Conservation (phyloP, 306 rosid genomes). For the cucumber (Cucumis sativus) region DNA sequence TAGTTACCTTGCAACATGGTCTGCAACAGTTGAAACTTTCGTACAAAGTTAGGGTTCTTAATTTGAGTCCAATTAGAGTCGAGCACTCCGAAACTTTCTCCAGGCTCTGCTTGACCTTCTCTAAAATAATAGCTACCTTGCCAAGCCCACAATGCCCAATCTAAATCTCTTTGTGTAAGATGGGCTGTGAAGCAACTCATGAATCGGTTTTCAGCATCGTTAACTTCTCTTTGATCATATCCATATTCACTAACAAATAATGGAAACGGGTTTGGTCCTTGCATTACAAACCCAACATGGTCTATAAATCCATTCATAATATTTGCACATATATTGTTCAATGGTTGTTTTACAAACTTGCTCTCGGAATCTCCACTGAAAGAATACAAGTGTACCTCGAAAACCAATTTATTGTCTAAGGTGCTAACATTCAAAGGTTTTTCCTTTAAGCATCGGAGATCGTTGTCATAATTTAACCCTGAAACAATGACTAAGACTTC, state of each 20-base stretch:
- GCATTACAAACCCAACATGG: conserved; percentile 26
- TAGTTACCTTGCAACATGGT: conserved; percentile 22
- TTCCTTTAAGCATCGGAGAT: conserved; percentile 21
- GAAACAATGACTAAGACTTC: conserved; percentile 20
- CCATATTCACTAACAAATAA: conserved; percentile 32
- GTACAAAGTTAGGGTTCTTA: conserved; percentile 16
- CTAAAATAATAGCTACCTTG: conserved; percentile 31
- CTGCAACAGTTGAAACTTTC: conserved; percentile 27
- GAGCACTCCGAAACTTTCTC: conserved; percentile 23
- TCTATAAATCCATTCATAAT: conserved; percentile 11
- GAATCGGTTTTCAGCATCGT: conserved; percentile 13
- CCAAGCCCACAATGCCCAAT: conserved; percentile 43
- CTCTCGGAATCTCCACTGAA: conserved; percentile 10
- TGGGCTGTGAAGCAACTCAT: conserved; percentile 25
- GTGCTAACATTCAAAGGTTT: conserved; percentile 5
- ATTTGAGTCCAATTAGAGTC: conserved; percentile 16
- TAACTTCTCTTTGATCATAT: conserved; percentile 14
- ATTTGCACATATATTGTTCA: conserved; percentile 30
- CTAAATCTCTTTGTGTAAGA: conserved; percentile 33
- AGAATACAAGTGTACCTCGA: conserved; percentile 30
- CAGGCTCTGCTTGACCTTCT: conserved; percentile 1
- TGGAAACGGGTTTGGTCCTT: conserved; percentile 16
- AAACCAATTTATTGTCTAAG: conserved; percentile 27
- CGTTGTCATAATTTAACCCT: conserved; percentile 28
- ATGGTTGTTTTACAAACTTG: conserved; percentile 14